Conservation (phyloP, 1,284 basidiomycete genomes). For the Tilletia caries region DNA sequence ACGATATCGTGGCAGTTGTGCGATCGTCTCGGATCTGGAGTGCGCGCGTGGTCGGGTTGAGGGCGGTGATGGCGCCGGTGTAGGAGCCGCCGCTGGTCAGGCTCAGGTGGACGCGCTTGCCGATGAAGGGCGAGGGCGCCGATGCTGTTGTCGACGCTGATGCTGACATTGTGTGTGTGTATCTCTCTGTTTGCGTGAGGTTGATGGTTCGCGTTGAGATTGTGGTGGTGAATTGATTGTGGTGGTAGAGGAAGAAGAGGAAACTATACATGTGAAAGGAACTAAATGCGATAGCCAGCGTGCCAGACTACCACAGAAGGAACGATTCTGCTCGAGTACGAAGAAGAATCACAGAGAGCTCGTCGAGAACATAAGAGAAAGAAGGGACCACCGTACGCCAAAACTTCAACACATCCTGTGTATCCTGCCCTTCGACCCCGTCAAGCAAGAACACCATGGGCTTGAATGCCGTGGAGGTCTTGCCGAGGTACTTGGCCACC, state of each 20-base stretch:
- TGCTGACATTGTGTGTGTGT: not conserved
- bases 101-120: not conserved
- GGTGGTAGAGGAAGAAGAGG: too few species aligned
- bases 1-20: slow-evolving; percentile 1
- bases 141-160: not conserved
- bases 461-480: not conserved
- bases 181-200: too few species aligned
- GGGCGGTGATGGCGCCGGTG: slow-evolving; percentile 10
- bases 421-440: not conserved
- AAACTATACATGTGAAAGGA: too few species aligned
- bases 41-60: slow-evolving; percentile 4
- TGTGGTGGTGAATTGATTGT: too few species aligned
- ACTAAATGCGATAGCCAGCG: too few species aligned
- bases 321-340: not conserved
- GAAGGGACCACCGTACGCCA: not conserved
- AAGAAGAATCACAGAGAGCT: not conserved
- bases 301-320: not conserved
- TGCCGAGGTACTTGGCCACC: not conserved
- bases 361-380: not conserved
- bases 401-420: too few species aligned
- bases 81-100: slow-evolving; percentile 10
- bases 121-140: slow-evolving; percentile 11
- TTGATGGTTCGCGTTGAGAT: too few species aligned
- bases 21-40: slow-evolving; percentile 9
- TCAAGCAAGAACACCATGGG: not conserved